phyloP scores from a whole-genome alignment of 2,329 filamentous ascomycete species.

The Monilinia fructigena region DNA sequence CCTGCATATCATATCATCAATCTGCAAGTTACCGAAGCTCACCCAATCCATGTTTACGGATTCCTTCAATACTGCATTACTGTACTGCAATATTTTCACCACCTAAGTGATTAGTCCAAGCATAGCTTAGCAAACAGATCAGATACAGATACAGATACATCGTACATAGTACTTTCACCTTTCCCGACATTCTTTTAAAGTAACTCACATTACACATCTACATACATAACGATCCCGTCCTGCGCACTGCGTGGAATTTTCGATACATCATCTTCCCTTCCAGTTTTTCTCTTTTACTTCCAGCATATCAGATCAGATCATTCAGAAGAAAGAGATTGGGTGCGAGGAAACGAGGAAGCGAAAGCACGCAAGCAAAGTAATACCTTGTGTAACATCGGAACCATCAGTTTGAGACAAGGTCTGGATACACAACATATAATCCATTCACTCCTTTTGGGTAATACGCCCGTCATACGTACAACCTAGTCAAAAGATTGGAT shows the following conservation, averaged over 20 bases:
- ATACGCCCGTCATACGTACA: slow-evolving; percentile 11
- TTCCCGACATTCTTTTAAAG: slow-evolving; percentile 6
- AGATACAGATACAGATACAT: slow-evolving; percentile 9
- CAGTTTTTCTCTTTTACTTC: not conserved
- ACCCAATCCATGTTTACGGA: slow-evolving; percentile 9
- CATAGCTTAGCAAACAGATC: slow-evolving; percentile 10
- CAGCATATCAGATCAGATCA: slow-evolving; percentile 16
- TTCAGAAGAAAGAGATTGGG: not conserved
- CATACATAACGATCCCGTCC: slow-evolving; percentile 12
- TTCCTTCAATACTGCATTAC: not conserved
- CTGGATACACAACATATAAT: slow-evolving; percentile 17
- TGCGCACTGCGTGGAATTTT: slow-evolving; percentile 19
- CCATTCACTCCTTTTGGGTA: slow-evolving; percentile 15
- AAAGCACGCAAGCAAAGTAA: slow-evolving; percentile 7
- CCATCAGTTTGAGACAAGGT: slow-evolving; percentile 14
- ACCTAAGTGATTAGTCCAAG: slow-evolving; percentile 7
- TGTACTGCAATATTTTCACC: slow-evolving; percentile 9
- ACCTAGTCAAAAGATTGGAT: slow-evolving; percentile 12
- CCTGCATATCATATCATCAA: slow-evolving; percentile 19
- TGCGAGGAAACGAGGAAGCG: slow-evolving; percentile 8
- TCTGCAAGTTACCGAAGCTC: slow-evolving; percentile 16
- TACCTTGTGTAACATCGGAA: slow-evolving; percentile 6
- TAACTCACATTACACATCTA: not conserved
- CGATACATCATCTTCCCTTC: slow-evolving; percentile 16
- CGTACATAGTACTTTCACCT: slow-evolving; percentile 11